Conservation (phyloP, 371 early-diverging fungal genomes). For the Synchytrium microbalum region DNA sequence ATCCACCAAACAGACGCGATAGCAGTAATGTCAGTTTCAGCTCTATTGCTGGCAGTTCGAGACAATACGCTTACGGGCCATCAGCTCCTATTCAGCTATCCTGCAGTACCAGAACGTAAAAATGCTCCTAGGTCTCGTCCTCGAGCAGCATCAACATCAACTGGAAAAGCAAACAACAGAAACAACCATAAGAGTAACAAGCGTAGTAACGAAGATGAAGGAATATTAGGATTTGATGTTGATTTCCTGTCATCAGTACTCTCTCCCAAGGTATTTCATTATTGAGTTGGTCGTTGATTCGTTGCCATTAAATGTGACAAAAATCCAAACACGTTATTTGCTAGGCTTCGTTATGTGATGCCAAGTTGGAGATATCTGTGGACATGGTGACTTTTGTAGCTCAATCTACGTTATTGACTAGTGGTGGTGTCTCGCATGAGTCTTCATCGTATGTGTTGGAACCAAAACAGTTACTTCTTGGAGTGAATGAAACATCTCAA, state of each 20-base stretch:
- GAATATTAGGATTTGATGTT: constrained; percentile 57
- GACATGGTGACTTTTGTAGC: constrained; percentile 69
- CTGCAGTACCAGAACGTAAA: background rate
- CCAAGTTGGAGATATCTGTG: constrained; percentile 68
- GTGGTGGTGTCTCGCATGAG: constrained; percentile 38
- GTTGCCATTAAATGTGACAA: no score
- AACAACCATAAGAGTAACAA: background rate
- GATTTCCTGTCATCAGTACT: constrained; percentile 64
- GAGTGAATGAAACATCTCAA: constrained; percentile 8
- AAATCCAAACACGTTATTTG: background rate
- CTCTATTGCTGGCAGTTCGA: background rate
- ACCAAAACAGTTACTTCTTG: constrained; percentile 26
- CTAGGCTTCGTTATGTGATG: constrained; percentile 50
- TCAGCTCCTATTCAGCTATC: background rate
- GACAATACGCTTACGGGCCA: background rate
- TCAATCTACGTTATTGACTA: constrained; percentile 40
- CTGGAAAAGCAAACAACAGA: background rate
- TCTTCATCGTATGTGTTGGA: constrained; percentile 28
- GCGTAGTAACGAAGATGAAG: background rate
- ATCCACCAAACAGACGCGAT: no score
- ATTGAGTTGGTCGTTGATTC: no score
- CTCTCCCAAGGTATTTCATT: constrained; percentile 63
- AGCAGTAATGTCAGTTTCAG: background rate
- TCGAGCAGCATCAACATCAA: background rate
- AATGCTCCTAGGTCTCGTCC: background rate